phyloP scores from a whole-genome alignment of 139 green algal species.

The Chlorella sorokiniana region DNA sequence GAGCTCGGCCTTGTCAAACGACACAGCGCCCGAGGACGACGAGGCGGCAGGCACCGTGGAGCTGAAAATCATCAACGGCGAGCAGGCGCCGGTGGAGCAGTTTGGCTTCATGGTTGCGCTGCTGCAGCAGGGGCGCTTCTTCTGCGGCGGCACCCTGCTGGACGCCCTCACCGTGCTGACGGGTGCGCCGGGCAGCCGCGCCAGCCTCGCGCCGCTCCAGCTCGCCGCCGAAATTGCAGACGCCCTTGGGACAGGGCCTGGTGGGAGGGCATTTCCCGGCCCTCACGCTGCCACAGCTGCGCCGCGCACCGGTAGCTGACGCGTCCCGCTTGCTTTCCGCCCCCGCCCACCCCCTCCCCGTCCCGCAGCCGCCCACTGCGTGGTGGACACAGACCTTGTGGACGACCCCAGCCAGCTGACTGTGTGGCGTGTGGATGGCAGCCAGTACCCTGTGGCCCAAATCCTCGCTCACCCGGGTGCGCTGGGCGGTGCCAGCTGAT shows the following conservation, averaged over 20 bases:
- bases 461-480: constrained; percentile 10
- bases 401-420: neutral
- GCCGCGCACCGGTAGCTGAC: too few relatives aligned
- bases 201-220: neutral
- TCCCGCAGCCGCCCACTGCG: constrained; percentile 14
- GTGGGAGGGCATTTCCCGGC: too few relatives aligned
- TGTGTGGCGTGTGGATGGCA: constrained; percentile 1
- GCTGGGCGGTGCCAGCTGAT: too few relatives aligned
- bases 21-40: neutral
- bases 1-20: neutral
- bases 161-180: constrained; percentile 6
- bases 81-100: neutral
- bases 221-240: neutral
- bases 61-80: constrained; percentile 12
- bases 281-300: too few relatives aligned
- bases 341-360: neutral
- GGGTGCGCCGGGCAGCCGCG: neutral
- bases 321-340: neutral
- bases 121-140: neutral
- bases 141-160: neutral
- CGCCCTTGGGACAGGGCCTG: too few relatives aligned
- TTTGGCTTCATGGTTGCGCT: constrained; percentile 14
- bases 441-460: neutral
- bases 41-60: neutral
- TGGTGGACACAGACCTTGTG: constrained; percentile 8